Evolutionary conservation across 2,329 filamentous ascomycete genomes (phyloP).

Genomic region (Xylariaceae sp.): DNA sequence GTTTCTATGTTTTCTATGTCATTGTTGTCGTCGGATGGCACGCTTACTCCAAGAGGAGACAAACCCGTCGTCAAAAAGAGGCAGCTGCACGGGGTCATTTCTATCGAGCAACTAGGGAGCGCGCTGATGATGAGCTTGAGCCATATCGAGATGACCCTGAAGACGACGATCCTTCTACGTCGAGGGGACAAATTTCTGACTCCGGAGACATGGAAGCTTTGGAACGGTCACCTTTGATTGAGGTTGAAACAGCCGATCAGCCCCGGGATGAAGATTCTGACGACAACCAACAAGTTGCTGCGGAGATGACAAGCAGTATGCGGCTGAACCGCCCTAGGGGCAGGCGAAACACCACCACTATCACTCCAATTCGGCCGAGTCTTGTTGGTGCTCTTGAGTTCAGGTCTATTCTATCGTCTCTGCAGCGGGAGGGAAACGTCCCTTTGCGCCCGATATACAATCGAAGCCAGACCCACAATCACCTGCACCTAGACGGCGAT

Average conservation of each 20-base stretch:
- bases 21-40: slow-evolving; percentile 86
- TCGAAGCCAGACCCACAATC: slow-evolving; percentile 67
- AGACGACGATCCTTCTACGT: slow-evolving; percentile 41
- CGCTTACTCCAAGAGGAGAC: slow-evolving; percentile 69
- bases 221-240: slow-evolving; percentile 45
- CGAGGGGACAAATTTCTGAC: slow-evolving; percentile 26
- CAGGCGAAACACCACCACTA: slow-evolving; percentile 65
- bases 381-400: slow-evolving; percentile 93
- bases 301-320: slow-evolving; percentile 92
- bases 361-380: slow-evolving; percentile 86
- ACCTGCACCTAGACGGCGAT: slow-evolving; percentile 8
- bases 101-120: slow-evolving; percentile 50
- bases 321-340: slow-evolving; percentile 68
- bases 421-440: slow-evolving; percentile 77
- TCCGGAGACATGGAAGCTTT: slow-evolving; percentile 40
- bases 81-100: slow-evolving; percentile 72
- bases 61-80: slow-evolving; percentile 58
- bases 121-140: slow-evolving; percentile 52
- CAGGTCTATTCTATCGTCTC: slow-evolving; percentile 79
- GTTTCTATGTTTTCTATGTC: slow-evolving; percentile 88
- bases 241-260: slow-evolving; percentile 39
- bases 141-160: slow-evolving; percentile 63
- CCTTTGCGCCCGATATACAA: slow-evolving; percentile 65
- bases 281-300: slow-evolving; percentile 59
- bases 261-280: slow-evolving; percentile 51